These are phyloP conservation scores for Anastatica hierochuntica DNA, from an alignment of 345 rosid genomes.

Conservation along the genomic window DNA sequence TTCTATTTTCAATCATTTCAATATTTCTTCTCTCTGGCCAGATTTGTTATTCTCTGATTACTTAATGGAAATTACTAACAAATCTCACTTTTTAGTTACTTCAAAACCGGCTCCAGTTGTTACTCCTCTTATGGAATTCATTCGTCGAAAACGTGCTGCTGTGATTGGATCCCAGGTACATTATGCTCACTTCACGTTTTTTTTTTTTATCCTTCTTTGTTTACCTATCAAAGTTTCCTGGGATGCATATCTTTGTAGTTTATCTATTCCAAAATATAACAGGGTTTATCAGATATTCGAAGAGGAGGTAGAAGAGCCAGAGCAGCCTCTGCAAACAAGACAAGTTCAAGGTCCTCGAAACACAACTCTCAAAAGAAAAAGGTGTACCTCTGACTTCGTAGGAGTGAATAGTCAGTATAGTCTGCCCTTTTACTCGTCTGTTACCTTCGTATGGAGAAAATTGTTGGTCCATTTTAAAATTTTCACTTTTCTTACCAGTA, in stretches of 20 bases:
- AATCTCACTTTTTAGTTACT: slow-evolving; percentile 25
- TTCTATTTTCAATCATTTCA: background rate
- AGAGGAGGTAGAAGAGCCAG: slow-evolving; percentile 42
- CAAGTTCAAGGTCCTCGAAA: slow-evolving; percentile 35
- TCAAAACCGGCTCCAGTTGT: slow-evolving; percentile 41
- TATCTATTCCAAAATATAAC: no score
- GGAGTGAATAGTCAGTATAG: background rate
- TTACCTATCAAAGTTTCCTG: no score
- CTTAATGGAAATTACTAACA: background rate
- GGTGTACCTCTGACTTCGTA: slow-evolving; percentile 25
- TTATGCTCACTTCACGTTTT: background rate
- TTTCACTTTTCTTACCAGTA: slow-evolving; percentile 28
- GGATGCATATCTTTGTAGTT: no score
- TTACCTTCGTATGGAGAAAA: background rate
- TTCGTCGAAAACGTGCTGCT: slow-evolving; percentile 64
- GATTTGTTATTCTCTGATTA: no score
- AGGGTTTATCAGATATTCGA: slow-evolving; percentile 34
- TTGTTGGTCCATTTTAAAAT: background rate
- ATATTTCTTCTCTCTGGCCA: background rate
- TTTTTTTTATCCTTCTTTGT: background rate
- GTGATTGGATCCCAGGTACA: slow-evolving; percentile 46
- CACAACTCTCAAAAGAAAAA: slow-evolving; percentile 48
- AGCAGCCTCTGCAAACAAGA: slow-evolving; percentile 29
- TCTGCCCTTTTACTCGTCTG: background rate
- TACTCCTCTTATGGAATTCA: slow-evolving; percentile 79